Evolutionary conservation across 2,329 filamentous ascomycete species (phyloP).

Genomic region (Orbilia ellipsospora): DNA sequence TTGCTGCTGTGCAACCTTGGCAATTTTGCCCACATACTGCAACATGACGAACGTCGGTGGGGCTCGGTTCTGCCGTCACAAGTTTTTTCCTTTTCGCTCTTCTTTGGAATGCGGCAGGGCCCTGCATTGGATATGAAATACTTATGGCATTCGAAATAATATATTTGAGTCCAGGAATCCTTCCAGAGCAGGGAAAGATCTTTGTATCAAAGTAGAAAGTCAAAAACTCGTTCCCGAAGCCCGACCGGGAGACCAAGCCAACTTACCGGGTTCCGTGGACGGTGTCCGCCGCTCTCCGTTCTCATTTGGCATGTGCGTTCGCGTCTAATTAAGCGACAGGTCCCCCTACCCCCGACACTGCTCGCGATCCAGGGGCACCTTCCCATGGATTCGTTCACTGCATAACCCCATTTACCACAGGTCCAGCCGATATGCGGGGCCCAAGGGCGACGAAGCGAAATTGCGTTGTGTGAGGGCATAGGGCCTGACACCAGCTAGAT

Average conservation of each 20-base stretch:
- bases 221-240: conserved; percentile 18
- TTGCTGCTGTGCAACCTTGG: conserved; percentile 44
- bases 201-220: conserved; percentile 23
- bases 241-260: conserved; percentile 16
- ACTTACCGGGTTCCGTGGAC: conserved; percentile 10
- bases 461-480: conserved; percentile 48
- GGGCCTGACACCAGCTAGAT: conserved; percentile 9
- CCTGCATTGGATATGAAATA: conserved; percentile 36
- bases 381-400: conserved; percentile 53
- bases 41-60: conserved; percentile 44
- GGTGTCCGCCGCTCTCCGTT: conserved; percentile 51
- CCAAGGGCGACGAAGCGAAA: conserved; percentile 45
- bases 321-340: conserved; percentile 53
- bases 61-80: conserved; percentile 41
- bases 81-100: background rate
- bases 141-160: conserved; percentile 2
- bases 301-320: conserved; percentile 27
- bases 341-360: conserved; percentile 13
- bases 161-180: background rate
- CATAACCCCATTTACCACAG: conserved; percentile 45
- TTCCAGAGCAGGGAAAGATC: background rate
- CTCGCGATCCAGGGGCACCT: conserved; percentile 20
- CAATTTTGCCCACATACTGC: conserved; percentile 26
- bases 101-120: conserved; percentile 45
- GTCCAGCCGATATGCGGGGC: conserved; percentile 50